Base-by-base conservation (phyloP, 2,329 filamentous ascomycete genomes). In the Colletotrichum eremochloae region DNA sequence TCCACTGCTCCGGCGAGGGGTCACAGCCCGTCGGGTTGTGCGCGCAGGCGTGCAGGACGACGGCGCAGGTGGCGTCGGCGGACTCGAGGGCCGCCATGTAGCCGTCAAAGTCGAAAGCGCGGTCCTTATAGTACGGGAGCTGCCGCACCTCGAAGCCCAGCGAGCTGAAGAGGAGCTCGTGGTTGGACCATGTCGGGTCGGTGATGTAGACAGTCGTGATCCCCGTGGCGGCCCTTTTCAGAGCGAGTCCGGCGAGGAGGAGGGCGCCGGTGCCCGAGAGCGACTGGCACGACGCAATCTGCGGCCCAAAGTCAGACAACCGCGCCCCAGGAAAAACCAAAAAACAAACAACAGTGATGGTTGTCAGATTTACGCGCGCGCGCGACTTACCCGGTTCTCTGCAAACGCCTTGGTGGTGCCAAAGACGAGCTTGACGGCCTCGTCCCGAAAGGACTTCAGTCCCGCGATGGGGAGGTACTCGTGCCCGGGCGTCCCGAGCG, bases 301-400 rank as follows among this genome's bases (percentile, higher is more conserved):
- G 18, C 1, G 15, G 14, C 6, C 15, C 18, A 14, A 18, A 7
- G 11, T 63, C 8, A 67, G 56, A 29, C 42, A 3, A 18, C 12
- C 14, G 2, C 65, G 93, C 96, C 77, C 93, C 89, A 20, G 38
- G 2, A 9, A 36, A 24, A 24, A 24, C 1, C 24, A 24, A 24
- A 24, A 24, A 24, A 24, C 24, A 24, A 24, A n/a, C n/a, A 24
- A 20, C 24, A 40, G 29, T 44, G 31, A 14, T 24, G 18, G 12
- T 6, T 68, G 38, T 40, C 12, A 1, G 38, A 9, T 24, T 24
- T 24, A 24, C 38, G 3, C 38, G 38, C 38, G 40, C 15, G 40
- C 12, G 42, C 2, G 2, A 76, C 79, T 73, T 67, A 81, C 80
- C 29, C 79, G 76, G 1, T 75, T 74, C 33, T 81, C 79, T 33